Conservation (phyloP, 2,329 filamentous ascomycete genomes). For the Didymella pinodella region DNA sequence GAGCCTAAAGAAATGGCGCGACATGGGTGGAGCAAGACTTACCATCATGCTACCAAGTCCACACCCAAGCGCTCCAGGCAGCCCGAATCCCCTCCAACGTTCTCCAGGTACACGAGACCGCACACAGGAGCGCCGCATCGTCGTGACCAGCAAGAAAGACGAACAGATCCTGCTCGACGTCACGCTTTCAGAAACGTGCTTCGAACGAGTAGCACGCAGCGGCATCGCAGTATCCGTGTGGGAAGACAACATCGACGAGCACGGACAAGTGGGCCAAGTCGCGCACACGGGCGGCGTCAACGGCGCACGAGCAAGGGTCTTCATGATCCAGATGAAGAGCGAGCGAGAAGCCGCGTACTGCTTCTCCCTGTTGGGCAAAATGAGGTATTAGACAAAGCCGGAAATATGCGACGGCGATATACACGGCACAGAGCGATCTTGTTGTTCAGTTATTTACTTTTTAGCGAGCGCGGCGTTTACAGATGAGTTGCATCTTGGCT, state of each 20-base stretch:
- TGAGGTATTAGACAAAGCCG: conserved; percentile 52
- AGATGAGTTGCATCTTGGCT: conserved; percentile 8
- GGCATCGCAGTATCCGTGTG: conserved; percentile 91
- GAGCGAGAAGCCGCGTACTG: conserved; percentile 60
- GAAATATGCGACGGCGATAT: not conserved
- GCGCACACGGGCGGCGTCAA: conserved; percentile 65
- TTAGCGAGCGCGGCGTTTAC: conserved; percentile 10
- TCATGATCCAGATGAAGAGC: conserved; percentile 67
- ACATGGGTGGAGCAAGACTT: conserved; percentile 84
- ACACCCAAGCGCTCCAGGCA: conserved; percentile 58
- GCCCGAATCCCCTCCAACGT: conserved; percentile 39
- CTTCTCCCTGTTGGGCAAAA: conserved; percentile 59
- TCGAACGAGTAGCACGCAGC: conserved; percentile 81
- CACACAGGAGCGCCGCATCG: conserved; percentile 80
- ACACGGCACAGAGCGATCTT: not conserved
- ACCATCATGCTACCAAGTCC: conserved; percentile 77
- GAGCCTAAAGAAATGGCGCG: conserved; percentile 80
- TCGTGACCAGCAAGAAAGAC: conserved; percentile 76
- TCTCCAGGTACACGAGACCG: conserved; percentile 49
- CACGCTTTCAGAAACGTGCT: conserved; percentile 82
- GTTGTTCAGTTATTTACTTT: conserved; percentile 5
- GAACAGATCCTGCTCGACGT: conserved; percentile 79
- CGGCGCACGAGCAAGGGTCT: conserved; percentile 64
- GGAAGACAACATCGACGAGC: conserved; percentile 63
- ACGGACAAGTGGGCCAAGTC: conserved; percentile 68